phyloP scores from a whole-genome alignment of 164 flowering plant species.

The Warburgia ugandensis region DNA sequence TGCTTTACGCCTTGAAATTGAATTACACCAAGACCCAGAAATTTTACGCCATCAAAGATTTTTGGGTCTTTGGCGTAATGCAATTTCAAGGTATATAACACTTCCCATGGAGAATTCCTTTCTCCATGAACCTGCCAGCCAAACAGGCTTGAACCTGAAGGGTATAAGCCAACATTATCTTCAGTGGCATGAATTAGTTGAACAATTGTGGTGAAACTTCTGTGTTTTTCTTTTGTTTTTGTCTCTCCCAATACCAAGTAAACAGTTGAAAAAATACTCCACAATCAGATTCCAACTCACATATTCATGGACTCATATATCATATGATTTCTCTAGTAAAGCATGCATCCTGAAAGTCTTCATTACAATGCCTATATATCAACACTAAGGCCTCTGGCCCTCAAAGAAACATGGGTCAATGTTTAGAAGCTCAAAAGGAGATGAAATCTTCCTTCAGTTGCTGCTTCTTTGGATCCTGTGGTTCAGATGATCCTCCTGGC shows the following conservation, averaged over 20 bases:
- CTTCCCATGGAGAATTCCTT: too few relatives aligned
- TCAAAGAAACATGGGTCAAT: background rate
- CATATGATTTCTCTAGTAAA: background rate
- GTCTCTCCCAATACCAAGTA: background rate
- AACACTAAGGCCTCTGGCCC: conserved; percentile 6
- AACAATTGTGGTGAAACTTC: too few relatives aligned
- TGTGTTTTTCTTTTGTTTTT: too few relatives aligned
- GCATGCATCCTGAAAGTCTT: conserved; percentile 4
- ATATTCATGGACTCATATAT: background rate
- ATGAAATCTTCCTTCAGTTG: conserved; percentile 66
- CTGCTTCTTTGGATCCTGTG: conserved; percentile 52
- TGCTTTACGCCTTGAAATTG: too few relatives aligned
- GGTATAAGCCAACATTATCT: too few relatives aligned
- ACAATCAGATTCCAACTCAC: background rate
- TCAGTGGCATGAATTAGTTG: too few relatives aligned
- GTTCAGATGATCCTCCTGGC: conserved; percentile 52
- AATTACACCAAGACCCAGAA: too few relatives aligned
- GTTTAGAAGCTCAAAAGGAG: conserved; percentile 31
- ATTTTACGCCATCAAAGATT: too few relatives aligned
- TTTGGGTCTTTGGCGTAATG: too few relatives aligned
- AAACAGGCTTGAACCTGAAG: too few relatives aligned
- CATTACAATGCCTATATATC: conserved; percentile 1
- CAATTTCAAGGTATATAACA: too few relatives aligned
- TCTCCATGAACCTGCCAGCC: too few relatives aligned
- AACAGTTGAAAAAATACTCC: background rate